phyloP scores from a whole-genome alignment of 2,329 filamentous ascomycete species.

The Ceratocystis huliohia region DNA sequence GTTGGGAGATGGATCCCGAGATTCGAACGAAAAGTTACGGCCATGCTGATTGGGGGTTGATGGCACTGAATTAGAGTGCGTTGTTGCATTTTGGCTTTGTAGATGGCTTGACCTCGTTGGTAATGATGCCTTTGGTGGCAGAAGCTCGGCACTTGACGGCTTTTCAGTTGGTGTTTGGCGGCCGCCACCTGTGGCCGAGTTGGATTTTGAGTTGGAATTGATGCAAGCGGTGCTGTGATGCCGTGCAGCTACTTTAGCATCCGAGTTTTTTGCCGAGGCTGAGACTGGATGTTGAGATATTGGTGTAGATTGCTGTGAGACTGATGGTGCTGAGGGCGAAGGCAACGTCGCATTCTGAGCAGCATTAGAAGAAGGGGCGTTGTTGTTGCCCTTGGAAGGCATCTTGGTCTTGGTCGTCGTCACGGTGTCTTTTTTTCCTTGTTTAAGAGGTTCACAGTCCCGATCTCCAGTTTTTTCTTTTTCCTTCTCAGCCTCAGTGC shows the following conservation, averaged over 20 bases:
- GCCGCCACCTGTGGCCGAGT: neutral
- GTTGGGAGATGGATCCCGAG: constrained; percentile 66
- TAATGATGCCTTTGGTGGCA: constrained; percentile 22
- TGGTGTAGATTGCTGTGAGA: neutral
- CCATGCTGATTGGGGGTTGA: constrained; percentile 86
- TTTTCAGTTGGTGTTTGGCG: constrained; percentile 16
- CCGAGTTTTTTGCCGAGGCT: neutral
- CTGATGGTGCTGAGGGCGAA: constrained; percentile 9
- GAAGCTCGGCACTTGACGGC: constrained; percentile 31
- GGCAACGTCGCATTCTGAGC: constrained; percentile 5
- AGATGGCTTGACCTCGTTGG: constrained; percentile 23
- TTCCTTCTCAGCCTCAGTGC: neutral
- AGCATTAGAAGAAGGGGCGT: constrained; percentile 9
- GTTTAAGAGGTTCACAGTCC: neutral
- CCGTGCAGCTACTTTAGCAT: neutral
- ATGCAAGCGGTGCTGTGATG: neutral
- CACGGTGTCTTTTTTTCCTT: constrained; percentile 10
- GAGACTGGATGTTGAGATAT: neutral
- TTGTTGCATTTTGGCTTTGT: constrained; percentile 23
- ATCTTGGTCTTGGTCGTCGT: constrained; percentile 11
- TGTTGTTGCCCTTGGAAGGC: constrained; percentile 17
- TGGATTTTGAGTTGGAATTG: neutral
- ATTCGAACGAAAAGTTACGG: constrained; percentile 67
- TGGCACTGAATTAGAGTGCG: constrained; percentile 76
- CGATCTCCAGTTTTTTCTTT: constrained; percentile 5